Conservation (phyloP, 495 filamentous ascomycete species). For the Penicillium cosmopolitanum region DNA sequence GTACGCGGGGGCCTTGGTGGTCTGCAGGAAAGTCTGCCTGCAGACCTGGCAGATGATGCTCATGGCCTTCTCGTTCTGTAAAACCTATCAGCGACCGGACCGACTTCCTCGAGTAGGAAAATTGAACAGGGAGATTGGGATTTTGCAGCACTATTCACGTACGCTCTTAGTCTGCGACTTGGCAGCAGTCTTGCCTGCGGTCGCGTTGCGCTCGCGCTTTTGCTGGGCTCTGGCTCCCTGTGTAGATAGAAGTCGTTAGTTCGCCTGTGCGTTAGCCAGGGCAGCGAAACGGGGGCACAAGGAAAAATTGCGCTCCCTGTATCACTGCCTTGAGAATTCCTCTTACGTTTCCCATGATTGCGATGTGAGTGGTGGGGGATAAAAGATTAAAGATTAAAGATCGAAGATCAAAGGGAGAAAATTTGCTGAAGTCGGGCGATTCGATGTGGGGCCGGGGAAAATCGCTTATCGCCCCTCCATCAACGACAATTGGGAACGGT, state of each 20-base stretch:
- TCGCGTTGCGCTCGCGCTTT: constrained; percentile 35
- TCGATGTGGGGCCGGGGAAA: constrained; percentile 3
- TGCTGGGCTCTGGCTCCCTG: constrained; percentile 34
- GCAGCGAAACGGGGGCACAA: background rate
- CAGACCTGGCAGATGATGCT: constrained; percentile 32
- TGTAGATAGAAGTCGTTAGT: constrained; percentile 22
- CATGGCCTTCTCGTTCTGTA: constrained; percentile 35
- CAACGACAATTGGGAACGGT: background rate
- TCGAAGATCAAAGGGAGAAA: background rate
- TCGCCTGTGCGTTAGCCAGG: constrained; percentile 3
- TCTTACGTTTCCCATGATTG: constrained; percentile 7
- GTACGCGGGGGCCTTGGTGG: constrained; percentile 36
- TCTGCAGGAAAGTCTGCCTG: constrained; percentile 35
- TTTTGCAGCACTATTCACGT: constrained; percentile 3
- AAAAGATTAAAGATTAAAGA: background rate
- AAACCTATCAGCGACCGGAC: background rate
- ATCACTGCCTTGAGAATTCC: background rate
- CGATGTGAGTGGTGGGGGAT: background rate
- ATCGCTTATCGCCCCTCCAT: background rate
- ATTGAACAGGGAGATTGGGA: background rate
- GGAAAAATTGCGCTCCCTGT: background rate
- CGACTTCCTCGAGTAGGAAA: background rate
- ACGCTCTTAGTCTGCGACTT: constrained; percentile 33
- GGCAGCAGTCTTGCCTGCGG: constrained; percentile 22
- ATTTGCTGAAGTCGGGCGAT: constrained; percentile 5